Evolutionary conservation across 768 basidiomycete species (phyloP).

Genomic region (Naematelia aurantialba): DNA sequence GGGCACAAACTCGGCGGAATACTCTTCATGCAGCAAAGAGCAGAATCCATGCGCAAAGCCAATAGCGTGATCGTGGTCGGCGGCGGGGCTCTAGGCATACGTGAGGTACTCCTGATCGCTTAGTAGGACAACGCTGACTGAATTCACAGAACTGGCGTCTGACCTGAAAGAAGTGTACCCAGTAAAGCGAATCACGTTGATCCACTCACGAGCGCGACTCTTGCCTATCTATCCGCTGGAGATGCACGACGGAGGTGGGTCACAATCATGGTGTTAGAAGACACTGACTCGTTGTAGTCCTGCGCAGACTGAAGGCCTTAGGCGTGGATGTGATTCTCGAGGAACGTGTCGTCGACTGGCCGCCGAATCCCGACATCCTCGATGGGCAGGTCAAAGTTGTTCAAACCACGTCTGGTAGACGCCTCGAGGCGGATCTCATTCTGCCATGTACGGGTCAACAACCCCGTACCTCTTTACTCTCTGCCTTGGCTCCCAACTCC

Average conservation of each 20-base stretch:
- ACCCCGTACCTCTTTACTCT: constrained; percentile 3
- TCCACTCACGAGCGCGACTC: constrained; percentile 49
- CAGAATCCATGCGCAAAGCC: constrained; percentile 33
- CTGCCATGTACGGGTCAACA: constrained; percentile 21
- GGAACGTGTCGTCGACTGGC: constrained; percentile 40
- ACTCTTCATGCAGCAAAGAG: constrained; percentile 43
- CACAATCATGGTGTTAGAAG: constrained; percentile 5
- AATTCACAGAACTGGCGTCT: constrained; percentile 49
- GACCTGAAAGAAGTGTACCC: constrained; percentile 51
- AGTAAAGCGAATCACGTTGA: constrained; percentile 47
- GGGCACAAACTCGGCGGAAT: constrained; percentile 46
- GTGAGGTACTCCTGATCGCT: constrained; percentile 23
- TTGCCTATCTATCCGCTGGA: constrained; percentile 47
- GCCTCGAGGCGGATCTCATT: constrained; percentile 41
- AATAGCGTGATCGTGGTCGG: constrained; percentile 50
- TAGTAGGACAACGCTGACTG: not conserved
- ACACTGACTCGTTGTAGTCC: constrained; percentile 12
- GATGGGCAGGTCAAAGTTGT: constrained; percentile 37
- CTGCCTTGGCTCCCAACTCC: constrained; percentile 2
- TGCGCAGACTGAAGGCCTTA: constrained; percentile 32
- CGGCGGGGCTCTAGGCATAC: constrained; percentile 52
- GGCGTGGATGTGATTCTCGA: constrained; percentile 43
- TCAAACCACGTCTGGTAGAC: constrained; percentile 37
- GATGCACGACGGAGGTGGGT: constrained; percentile 48
- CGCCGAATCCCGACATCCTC: constrained; percentile 24